phyloP scores from a whole-genome alignment of 768 basidiomycete genomes.

The Zangia roseola region DNA sequence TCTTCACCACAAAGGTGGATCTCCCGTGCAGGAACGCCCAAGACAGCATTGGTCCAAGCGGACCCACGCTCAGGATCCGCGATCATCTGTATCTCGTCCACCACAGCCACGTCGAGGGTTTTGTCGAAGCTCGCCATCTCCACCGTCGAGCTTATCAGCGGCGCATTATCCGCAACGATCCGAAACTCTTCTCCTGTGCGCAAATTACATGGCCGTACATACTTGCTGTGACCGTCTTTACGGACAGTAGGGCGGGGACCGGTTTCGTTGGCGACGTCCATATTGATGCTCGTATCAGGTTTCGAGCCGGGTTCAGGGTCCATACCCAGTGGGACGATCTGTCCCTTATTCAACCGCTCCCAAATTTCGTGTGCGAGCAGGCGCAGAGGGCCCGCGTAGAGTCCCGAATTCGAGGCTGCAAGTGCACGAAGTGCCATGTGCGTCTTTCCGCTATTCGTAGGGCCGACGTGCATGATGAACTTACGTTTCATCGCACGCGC shows the following conservation, averaged over 20 bases:
- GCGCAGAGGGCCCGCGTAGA: slow-evolving; percentile 90
- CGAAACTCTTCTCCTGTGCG: slow-evolving; percentile 89
- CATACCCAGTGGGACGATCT: slow-evolving; percentile 73
- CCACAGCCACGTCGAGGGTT: slow-evolving; percentile 75
- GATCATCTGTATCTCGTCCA: slow-evolving; percentile 98
- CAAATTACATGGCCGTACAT: slow-evolving; percentile 74
- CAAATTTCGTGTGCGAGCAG: slow-evolving; percentile 95
- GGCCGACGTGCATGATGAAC: slow-evolving; percentile 94
- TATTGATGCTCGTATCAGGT: slow-evolving; percentile 37
- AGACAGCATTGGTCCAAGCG: slow-evolving; percentile 80
- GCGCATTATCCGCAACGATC: slow-evolving; percentile 55
- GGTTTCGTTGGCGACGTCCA: slow-evolving; percentile 22
- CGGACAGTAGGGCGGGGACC: slow-evolving; percentile 26
- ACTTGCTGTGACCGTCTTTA: slow-evolving; percentile 44
- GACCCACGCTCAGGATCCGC: slow-evolving; percentile 73
- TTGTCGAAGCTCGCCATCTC: slow-evolving; percentile 71
- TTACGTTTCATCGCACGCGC: slow-evolving; percentile 69
- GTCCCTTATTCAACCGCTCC: slow-evolving; percentile 86
- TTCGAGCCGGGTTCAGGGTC: slow-evolving; percentile 41
- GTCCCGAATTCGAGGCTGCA: slow-evolving; percentile 66
- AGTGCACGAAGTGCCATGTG: slow-evolving; percentile 89
- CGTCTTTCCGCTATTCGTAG: slow-evolving; percentile 97
- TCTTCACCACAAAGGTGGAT: slow-evolving; percentile 96
- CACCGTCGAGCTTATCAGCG: slow-evolving; percentile 81
- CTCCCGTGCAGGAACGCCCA: slow-evolving; percentile 75